Conservation (phyloP, 768 basidiomycete species). For the Xerocomellus chrysenteron region DNA sequence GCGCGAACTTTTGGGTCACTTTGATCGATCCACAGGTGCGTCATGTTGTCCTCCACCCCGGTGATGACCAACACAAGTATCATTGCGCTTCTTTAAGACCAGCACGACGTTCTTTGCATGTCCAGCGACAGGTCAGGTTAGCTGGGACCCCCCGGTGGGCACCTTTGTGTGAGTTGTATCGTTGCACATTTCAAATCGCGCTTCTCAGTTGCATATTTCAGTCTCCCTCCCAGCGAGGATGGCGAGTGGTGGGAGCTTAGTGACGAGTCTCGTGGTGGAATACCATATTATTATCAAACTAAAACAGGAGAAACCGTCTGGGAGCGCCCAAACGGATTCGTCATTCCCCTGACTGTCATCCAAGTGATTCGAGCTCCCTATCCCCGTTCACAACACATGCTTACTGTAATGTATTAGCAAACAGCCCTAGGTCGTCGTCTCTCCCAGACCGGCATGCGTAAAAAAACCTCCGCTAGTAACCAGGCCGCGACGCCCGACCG, state of each 20-base stretch:
- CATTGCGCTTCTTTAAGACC: slow-evolving; percentile 35
- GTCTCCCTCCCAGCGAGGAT: slow-evolving; percentile 76
- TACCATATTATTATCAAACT: slow-evolving; percentile 94
- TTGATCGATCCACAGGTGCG: slow-evolving; percentile 85
- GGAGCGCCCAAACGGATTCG: slow-evolving; percentile 86
- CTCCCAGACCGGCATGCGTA: slow-evolving; percentile 50
- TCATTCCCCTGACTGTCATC: slow-evolving; percentile 86
- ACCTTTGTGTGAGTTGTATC: slow-evolving; percentile 71
- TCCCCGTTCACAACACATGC: background rate
- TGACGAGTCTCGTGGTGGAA: slow-evolving; percentile 78
- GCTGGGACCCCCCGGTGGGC: slow-evolving; percentile 90
- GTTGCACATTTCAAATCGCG: slow-evolving; percentile 16
- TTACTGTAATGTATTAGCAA: slow-evolving; percentile 44
- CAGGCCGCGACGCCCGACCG: slow-evolving; percentile 26
- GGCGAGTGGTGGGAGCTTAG: slow-evolving; percentile 97
- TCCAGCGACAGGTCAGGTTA: slow-evolving; percentile 87
- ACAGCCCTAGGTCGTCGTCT: slow-evolving; percentile 70
- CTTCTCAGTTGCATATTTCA: slow-evolving; percentile 31
- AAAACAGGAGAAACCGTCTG: slow-evolving; percentile 89
- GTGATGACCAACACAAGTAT: slow-evolving; percentile 10
- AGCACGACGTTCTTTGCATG: slow-evolving; percentile 85
- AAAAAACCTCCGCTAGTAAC: slow-evolving; percentile 7
- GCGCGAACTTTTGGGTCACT: slow-evolving; percentile 93
- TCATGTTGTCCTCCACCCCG: slow-evolving; percentile 16
- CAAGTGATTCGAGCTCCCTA: slow-evolving; percentile 52